phyloP scores from a whole-genome alignment of 2,329 filamentous ascomycete species.

The Coniochaeta sp. region DNA sequence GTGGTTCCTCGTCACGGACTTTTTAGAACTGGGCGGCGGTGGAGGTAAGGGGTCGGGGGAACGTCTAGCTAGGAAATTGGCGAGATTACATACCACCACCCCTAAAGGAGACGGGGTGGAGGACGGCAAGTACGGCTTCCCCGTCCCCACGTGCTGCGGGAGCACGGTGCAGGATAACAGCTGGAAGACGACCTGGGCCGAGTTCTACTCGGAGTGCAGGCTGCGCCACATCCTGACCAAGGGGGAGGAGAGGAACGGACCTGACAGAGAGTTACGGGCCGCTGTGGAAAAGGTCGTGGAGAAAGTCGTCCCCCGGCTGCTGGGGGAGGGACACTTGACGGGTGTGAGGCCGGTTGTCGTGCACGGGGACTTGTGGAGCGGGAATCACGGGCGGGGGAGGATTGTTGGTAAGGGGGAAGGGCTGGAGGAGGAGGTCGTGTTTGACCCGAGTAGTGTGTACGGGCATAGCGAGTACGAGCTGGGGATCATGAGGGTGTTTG shows the following conservation, averaged over 20 bases:
- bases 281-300: constrained; percentile 59
- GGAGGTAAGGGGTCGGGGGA: constrained; percentile 34
- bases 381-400: constrained; percentile 65
- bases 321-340: constrained; percentile 60
- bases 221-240: constrained; percentile 57
- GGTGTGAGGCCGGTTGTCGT: constrained; percentile 70
- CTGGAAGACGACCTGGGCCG: constrained; percentile 68
- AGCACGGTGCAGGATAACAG: constrained; percentile 75
- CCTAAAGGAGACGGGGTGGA: constrained; percentile 47
- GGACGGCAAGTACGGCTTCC: constrained; percentile 75
- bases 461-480: constrained; percentile 86
- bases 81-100: constrained; percentile 73
- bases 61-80: constrained; percentile 69
- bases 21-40: constrained; percentile 55
- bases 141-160: constrained; percentile 78
- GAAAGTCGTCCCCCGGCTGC: constrained; percentile 66
- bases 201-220: constrained; percentile 76
- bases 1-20: constrained; percentile 68
- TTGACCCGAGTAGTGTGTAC: constrained; percentile 74
- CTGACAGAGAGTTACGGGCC: constrained; percentile 52
- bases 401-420: constrained; percentile 47
- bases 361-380: constrained; percentile 92
- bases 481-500: constrained; percentile 96
- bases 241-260: constrained; percentile 54
- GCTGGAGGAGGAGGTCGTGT: constrained; percentile 75